Percentiles rank a stretch among this genome's conserved stretches.
Conservation (phyloP, 371 early-diverging fungal species). For the Mucor irregularis region DNA sequence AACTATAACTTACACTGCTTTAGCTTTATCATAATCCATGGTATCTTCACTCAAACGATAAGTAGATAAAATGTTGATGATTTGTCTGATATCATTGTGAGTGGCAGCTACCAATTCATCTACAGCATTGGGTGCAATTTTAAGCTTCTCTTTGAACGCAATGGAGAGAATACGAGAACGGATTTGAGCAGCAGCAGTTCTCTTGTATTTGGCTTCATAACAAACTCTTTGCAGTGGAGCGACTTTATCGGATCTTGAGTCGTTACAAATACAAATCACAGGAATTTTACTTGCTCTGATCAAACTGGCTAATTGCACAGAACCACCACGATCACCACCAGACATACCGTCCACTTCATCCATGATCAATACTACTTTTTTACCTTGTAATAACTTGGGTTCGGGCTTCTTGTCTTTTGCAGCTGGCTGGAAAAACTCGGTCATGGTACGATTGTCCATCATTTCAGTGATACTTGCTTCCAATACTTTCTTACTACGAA, state of each 20-base stretch:
- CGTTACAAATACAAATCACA: conserved; percentile 99
- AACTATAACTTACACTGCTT: conserved; percentile 55
- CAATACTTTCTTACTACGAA: conserved; percentile 88
- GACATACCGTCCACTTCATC: conserved; percentile 99
- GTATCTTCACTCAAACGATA: conserved; percentile 67
- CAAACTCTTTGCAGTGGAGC: conserved; percentile 89
- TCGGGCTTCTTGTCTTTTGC: background rate
- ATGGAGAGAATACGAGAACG: conserved; percentile 64
- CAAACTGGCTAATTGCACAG: conserved; percentile 86
- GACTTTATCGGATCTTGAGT: conserved; percentile 90
- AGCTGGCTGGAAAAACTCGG: conserved; percentile 57
- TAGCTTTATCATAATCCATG: conserved; percentile 85
- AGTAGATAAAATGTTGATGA: conserved; percentile 93
- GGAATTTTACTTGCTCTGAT: conserved; percentile 95
- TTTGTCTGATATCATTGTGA: conserved; percentile 97
- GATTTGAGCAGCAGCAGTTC: conserved; percentile 53
- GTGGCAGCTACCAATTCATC: conserved; percentile 86
- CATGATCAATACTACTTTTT: conserved; percentile 89
- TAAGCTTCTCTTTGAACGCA: conserved; percentile 71
- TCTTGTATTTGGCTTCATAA: conserved; percentile 85
- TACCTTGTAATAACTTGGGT: conserved; percentile 20
- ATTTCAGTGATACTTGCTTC: conserved; percentile 61
- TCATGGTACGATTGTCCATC: conserved; percentile 70
- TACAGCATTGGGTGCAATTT: conserved; percentile 80
- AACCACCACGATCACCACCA: conserved; percentile 98